These are phyloP conservation scores for Arachnomyces sp. DNA, from an alignment of 2,329 filamentous ascomycete genomes.

Conservation along the genomic window DNA sequence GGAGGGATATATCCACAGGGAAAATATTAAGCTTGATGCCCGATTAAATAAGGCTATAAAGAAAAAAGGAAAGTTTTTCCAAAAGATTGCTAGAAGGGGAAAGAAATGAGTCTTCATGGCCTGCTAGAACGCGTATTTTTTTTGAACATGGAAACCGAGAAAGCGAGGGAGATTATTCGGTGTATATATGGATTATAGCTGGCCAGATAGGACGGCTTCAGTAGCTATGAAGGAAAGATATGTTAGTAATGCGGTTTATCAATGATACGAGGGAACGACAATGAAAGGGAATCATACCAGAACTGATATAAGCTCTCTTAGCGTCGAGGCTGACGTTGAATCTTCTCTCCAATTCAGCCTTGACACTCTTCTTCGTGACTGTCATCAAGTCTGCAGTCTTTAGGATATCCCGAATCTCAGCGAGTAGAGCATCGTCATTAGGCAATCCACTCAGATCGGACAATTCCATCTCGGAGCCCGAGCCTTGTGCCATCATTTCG, in stretches of 20 bases:
- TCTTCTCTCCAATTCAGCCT: slow-evolving; percentile 80
- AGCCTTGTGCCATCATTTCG: slow-evolving; percentile 58
- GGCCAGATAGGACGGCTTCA: slow-evolving; percentile 69
- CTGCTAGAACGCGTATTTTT: neutral
- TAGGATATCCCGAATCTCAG: slow-evolving; percentile 91
- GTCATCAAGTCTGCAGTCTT: slow-evolving; percentile 91
- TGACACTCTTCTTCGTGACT: slow-evolving; percentile 97
- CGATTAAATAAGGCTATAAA: neutral
- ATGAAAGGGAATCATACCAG: slow-evolving; percentile 54
- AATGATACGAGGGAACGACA: neutral
- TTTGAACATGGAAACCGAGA: neutral
- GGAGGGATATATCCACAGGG: too few relatives aligned
- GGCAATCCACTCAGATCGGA: slow-evolving; percentile 68
- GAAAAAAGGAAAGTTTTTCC: neutral
- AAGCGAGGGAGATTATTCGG: neutral
- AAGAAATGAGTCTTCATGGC: too few relatives aligned
- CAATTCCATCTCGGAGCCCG: slow-evolving; percentile 62
- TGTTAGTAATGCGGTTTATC: slow-evolving; percentile 18
- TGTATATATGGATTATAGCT: slow-evolving; percentile 46
- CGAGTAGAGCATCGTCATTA: slow-evolving; percentile 78
- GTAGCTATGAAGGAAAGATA: slow-evolving; percentile 47
- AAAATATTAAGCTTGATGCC: too few relatives aligned
- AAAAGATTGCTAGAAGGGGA: too few relatives aligned
- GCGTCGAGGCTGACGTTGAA: slow-evolving; percentile 81
- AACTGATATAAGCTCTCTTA: slow-evolving; percentile 89